These are phyloP conservation scores for Raddia distichophylla DNA, from an alignment of 176 grass and related monocot genomes.

Conservation along the genomic window DNA sequence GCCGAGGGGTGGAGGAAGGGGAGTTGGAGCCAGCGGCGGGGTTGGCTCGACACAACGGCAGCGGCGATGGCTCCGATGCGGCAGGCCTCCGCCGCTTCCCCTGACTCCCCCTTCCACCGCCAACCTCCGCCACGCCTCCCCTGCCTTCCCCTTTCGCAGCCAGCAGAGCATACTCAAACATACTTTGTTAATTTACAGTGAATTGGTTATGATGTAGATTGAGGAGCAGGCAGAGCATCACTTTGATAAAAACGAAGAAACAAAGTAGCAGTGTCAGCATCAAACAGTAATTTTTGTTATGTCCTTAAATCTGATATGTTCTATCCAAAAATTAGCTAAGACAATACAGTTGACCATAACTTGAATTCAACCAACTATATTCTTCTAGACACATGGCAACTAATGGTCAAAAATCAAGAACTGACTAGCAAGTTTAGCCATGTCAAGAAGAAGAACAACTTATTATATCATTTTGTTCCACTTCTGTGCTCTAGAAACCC, in stretches of 20 bases:
- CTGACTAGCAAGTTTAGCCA: no score
- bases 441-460: no score
- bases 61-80: no score
- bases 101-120: no score
- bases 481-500: background rate
- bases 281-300: background rate
- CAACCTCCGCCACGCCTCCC: no score
- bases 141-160: no score
- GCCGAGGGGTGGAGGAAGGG: no score
- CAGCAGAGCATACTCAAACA: background rate
- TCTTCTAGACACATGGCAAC: background rate
- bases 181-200: background rate
- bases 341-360: conserved; percentile 9
- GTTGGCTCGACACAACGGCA: no score
- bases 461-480: background rate
- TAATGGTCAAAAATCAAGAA: background rate
- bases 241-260: conserved; percentile 24
- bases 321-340: background rate
- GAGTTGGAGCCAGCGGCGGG: no score
- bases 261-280: background rate
- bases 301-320: background rate
- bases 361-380: conserved; percentile 21
- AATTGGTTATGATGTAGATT: background rate
- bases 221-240: background rate
- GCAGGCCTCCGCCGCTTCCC: no score